Base-by-base conservation (phyloP, 2,329 filamentous ascomycete genomes). In the Cladosporium oxysporum region DNA sequence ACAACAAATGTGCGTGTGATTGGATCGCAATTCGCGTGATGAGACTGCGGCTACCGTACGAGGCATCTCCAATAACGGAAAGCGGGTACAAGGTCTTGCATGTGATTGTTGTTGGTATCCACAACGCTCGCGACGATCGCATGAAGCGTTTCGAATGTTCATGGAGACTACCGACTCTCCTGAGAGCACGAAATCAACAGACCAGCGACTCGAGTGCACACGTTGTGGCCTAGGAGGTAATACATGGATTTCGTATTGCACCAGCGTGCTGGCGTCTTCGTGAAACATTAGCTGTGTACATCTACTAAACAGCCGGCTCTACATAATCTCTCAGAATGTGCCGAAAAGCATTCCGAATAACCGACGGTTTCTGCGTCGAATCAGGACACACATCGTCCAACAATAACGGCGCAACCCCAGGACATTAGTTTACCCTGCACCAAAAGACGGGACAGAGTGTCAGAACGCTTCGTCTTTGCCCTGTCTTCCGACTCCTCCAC, bases 81-180 rank as follows among this genome's bases (percentile, higher is more conserved):
- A 58, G 53, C 57, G 23, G 57, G 23, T 58, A 16, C 23, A 18
- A 12, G 12, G 21, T 29, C 14, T 29, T 28, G 23, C 50, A 57
- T 63, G 60, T 44, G 60, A 63, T 44, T 35, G 49, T 44, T 35
- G 49, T 58, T 44, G 21, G 58, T 63, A 35, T 63, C 60, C 60
- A 63, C 50, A 55, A 35, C 29, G 16, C 59, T 52, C 47, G 59
- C 44, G 59, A 55, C 21, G 49, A 53, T 55, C 50, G 50, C 37
- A 31, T 55, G 50, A 35, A 57, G 49, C 44, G 28, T 35, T 52
- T 31, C 47, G 26, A 57, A 18, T 26, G 8, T 21, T 31, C 23
- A n/a, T n/a, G 18, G 16, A 3, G 16, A 44, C 18, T 44, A 2
- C 16, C 10, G 37, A 44, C 18, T 44, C 5, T n/a, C 18, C 18